Conservation (phyloP, 306 rosid species). For the Prunus fruticosa region DNA sequence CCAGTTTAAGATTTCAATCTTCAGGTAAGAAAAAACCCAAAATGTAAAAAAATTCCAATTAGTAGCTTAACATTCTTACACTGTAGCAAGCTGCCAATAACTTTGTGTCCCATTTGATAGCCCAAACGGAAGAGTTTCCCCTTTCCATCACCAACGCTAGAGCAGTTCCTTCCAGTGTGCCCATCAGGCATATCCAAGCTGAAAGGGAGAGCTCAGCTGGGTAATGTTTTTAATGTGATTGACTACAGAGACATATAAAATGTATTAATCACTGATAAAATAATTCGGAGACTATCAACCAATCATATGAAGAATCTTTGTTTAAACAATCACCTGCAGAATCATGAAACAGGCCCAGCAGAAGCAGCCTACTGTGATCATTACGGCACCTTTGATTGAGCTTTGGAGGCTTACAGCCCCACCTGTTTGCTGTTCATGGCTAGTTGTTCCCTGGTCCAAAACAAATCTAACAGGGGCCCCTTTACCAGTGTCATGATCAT, state of each 20-base stretch:
- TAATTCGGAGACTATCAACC: not conserved
- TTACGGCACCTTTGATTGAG: conserved; percentile 56
- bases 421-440: not conserved
- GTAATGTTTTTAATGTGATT: conserved; percentile 65
- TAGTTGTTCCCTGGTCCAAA: conserved; percentile 35
- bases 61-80: conserved; percentile 1
- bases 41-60: not conserved
- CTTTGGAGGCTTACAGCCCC: conserved; percentile 37
- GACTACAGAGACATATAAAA: conserved; percentile 37
- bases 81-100: conserved; percentile 53
- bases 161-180: conserved; percentile 64
- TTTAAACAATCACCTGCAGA: conserved; percentile 56
- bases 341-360: conserved; percentile 75
- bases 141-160: conserved; percentile 75
- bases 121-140: conserved; percentile 58
- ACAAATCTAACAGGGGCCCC: conserved; percentile 63
- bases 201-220: conserved; percentile 88
- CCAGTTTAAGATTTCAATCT: not conserved
- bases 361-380: conserved; percentile 72
- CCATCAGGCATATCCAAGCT: conserved; percentile 85
- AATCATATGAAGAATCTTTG: not conserved
- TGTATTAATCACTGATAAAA: no score
- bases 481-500: conserved; percentile 77
- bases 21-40: not conserved
- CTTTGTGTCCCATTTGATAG: conserved; percentile 52